These are phyloP conservation scores for Symbiodinium natans DNA, from an alignment of 73 alveolate genomes.

Conservation along the genomic window DNA sequence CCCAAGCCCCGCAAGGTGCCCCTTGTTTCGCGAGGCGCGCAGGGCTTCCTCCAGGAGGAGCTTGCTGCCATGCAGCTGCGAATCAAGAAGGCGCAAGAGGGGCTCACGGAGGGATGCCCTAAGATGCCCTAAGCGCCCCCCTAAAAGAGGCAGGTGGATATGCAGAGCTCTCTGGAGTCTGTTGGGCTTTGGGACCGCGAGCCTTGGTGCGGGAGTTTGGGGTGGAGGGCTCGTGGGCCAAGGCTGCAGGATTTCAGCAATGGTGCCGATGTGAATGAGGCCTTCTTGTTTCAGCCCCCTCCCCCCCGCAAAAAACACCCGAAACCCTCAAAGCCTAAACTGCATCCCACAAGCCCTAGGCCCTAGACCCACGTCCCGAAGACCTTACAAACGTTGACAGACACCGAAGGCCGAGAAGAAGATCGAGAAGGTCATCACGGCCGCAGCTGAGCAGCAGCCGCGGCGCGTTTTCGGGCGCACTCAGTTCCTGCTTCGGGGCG, in stretches of 20 bases:
- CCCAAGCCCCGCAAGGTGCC: too few relatives aligned
- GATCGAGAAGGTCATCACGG: conserved; percentile 26
- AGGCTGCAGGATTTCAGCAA: not conserved
- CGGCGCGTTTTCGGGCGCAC: not conserved
- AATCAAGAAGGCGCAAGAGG: not conserved
- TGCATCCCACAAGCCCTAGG: too few relatives aligned
- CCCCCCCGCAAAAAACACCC: too few relatives aligned
- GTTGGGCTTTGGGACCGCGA: not conserved
- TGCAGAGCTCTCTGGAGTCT: not conserved
- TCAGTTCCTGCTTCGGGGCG: too few relatives aligned
- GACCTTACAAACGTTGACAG: not conserved
- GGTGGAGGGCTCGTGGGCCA: too few relatives aligned
- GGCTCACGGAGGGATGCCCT: too few relatives aligned
- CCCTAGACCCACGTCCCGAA: not conserved
- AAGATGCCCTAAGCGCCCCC: too few relatives aligned
- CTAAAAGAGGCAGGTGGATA: too few relatives aligned
- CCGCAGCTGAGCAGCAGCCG: conserved; percentile 10
- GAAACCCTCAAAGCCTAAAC: too few relatives aligned
- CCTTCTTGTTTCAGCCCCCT: too few relatives aligned
- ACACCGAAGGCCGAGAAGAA: conserved; percentile 53
- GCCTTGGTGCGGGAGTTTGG: not conserved
- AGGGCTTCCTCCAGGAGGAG: conserved; percentile 59
- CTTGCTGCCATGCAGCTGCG: conserved; percentile 45
- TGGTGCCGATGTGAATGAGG: too few relatives aligned
- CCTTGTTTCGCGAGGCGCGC: not conserved